Evolutionary conservation across 2,329 filamentous ascomycete species (phyloP).

Genomic region (Gnomoniopsis smithogilvyi): DNA sequence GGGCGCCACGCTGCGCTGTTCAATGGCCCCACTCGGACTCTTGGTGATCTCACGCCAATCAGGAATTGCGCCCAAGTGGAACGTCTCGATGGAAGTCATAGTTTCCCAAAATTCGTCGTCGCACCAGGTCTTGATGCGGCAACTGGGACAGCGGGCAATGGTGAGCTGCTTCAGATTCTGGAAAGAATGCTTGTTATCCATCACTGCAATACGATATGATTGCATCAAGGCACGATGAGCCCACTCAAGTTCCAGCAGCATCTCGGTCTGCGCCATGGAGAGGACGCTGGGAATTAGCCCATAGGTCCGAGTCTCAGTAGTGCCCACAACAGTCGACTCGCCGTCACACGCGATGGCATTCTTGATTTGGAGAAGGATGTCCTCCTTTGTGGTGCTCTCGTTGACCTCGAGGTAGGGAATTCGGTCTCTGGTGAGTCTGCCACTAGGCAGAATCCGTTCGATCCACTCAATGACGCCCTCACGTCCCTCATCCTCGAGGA

Average conservation of each 20-base stretch:
- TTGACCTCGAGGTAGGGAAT: conserved; percentile 12
- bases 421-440: conserved; percentile 27
- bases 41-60: conserved; percentile 62
- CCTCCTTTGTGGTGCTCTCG: conserved; percentile 1
- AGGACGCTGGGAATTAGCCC: conserved; percentile 41
- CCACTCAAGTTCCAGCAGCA: conserved; percentile 67
- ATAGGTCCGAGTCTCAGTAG: conserved; percentile 24
- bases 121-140: conserved; percentile 53
- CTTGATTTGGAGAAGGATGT: conserved; percentile 6
- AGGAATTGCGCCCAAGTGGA: conserved; percentile 60
- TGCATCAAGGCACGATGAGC: conserved; percentile 66
- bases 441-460: conserved; percentile 2
- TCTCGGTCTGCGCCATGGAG: conserved; percentile 63
- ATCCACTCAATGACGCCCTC: conserved; percentile 13
- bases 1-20: conserved; percentile 37
- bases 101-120: conserved; percentile 60
- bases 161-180: conserved; percentile 54
- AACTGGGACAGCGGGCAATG: conserved; percentile 62
- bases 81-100: conserved; percentile 49
- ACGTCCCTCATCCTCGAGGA: conserved; percentile 33
- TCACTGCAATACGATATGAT: conserved; percentile 62
- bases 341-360: neutral
- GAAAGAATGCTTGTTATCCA: conserved; percentile 57
- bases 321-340: neutral
- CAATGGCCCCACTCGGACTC: conserved; percentile 45